These are phyloP conservation scores for Mucor irregularis DNA, from an alignment of 371 early-diverging fungal genomes.

Conservation along the genomic window DNA sequence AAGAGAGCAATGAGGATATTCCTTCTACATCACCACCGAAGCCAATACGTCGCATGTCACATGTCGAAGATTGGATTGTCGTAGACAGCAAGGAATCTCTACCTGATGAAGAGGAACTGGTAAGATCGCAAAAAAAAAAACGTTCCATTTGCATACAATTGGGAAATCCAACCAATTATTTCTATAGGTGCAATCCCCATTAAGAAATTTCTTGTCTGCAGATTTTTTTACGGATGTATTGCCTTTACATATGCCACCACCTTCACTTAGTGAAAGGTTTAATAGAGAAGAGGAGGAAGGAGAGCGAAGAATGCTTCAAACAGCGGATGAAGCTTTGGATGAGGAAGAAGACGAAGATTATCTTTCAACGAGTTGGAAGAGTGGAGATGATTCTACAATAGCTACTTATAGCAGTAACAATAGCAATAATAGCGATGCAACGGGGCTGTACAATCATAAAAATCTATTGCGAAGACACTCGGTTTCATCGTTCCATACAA, in stretches of 20 bases:
- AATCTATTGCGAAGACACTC: conserved; percentile 36
- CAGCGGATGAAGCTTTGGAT: conserved; percentile 27
- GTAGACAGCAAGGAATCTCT: conserved; percentile 54
- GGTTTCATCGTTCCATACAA: conserved; percentile 32
- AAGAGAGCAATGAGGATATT: too few relatives aligned
- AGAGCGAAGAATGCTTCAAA: conserved; percentile 9
- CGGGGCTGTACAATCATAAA: too few relatives aligned
- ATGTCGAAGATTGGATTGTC: conserved; percentile 52
- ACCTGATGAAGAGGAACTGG: conserved; percentile 49
- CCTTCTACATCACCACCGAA: neutral
- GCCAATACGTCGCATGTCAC: conserved; percentile 46
- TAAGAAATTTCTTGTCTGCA: conserved; percentile 43
- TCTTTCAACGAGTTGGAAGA: conserved; percentile 22
- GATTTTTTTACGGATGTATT: conserved; percentile 50
- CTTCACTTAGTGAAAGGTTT: conserved; percentile 41
- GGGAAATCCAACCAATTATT: neutral
- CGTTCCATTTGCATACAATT: neutral
- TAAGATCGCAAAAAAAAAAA: neutral
- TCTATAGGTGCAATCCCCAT: conserved; percentile 27
- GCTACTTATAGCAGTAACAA: too few relatives aligned
- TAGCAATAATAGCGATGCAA: too few relatives aligned
- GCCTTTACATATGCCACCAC: conserved; percentile 54
- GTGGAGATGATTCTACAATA: conserved; percentile 23
- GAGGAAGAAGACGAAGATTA: conserved; percentile 10
- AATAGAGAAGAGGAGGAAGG: conserved; percentile 7